These are phyloP conservation scores for Euptelea pleiosperma DNA, from an alignment of 164 flowering plant species.

Conservation along the genomic window DNA sequence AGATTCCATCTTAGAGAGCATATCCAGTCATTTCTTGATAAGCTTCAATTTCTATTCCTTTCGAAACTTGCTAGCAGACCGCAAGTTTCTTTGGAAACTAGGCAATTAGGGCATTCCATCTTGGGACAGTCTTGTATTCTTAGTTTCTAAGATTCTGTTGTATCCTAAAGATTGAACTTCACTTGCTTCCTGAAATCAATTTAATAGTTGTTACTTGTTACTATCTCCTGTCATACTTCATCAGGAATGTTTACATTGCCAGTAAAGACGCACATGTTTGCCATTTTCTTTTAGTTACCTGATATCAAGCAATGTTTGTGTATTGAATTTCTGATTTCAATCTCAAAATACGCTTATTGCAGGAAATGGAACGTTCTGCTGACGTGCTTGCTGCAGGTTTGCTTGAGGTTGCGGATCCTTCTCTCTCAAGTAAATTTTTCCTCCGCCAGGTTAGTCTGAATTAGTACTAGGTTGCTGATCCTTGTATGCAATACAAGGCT, in stretches of 20 bases:
- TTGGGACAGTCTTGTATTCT: too few species aligned
- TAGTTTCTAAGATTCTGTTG: too few species aligned
- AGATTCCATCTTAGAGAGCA: neutral
- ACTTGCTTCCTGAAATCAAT: neutral
- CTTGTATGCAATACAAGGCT: too few species aligned
- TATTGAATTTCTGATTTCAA: neutral
- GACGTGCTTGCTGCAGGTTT: slow-evolving; percentile 98
- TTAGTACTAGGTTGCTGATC: too few species aligned
- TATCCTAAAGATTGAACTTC: too few species aligned
- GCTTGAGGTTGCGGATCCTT: slow-evolving; percentile 89
- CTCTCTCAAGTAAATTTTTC: slow-evolving; percentile 81
- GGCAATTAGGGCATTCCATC: too few species aligned
- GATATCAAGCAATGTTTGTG: neutral
- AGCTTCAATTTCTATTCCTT: too few species aligned
- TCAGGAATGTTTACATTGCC: neutral
- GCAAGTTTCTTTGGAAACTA: too few species aligned
- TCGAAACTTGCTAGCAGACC: too few species aligned
- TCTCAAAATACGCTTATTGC: slow-evolving; percentile 20
- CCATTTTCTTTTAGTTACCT: neutral
- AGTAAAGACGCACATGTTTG: neutral
- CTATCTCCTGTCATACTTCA: neutral
- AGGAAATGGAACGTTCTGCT: slow-evolving; percentile 98
- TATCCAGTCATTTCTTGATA: neutral
- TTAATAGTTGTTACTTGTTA: neutral
- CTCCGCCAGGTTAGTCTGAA: slow-evolving; percentile 73